A percentile compares a stretch with the other conserved stretches of the same genome.
Evolutionary conservation across 164 flowering plant species (phyloP).

Genomic region (Dillenia turbinata): DNA sequence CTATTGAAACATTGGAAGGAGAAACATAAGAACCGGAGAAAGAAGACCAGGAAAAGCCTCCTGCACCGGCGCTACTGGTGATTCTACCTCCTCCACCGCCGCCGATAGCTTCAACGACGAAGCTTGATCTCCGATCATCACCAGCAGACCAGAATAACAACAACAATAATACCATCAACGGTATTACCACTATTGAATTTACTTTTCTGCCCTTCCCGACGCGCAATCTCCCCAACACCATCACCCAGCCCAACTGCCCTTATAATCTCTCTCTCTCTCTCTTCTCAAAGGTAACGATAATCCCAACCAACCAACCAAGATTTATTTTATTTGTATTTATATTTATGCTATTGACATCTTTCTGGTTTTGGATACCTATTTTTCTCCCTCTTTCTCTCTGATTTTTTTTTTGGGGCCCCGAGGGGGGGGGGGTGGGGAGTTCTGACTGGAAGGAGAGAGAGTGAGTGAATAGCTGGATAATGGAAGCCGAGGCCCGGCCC

Average conservation of each 20-base stretch:
- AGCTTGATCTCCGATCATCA: constrained; percentile 19
- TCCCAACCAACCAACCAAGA: no score
- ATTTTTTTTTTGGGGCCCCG: no score
- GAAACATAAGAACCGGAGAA: constrained; percentile 7
- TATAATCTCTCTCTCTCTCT: constrained; percentile 7
- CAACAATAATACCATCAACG: constrained; percentile 17
- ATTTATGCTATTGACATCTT: no score
- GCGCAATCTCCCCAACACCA: constrained; percentile 19
- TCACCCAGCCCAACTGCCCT: constrained; percentile 11
- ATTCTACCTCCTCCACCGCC: constrained; percentile 21
- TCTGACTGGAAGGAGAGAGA: no score
- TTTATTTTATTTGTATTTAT: no score
- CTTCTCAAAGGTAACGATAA: neutral
- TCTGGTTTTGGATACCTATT: no score
- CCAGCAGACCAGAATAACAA: constrained; percentile 16
- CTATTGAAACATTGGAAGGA: constrained; percentile 25
- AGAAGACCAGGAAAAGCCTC: constrained; percentile 12
- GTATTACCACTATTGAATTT: constrained; percentile 1
- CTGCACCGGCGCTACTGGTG: constrained; percentile 19
- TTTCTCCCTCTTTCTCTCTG: no score
- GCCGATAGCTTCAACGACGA: constrained; percentile 16
- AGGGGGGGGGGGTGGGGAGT: no score
- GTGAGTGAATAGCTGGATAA: no score
- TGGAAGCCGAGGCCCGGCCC: no score
- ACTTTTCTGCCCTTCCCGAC: constrained; percentile 6